These are phyloP conservation scores for Tylopilus rubrobrunneus DNA, from an alignment of 768 basidiomycete genomes.

Conservation along the genomic window DNA sequence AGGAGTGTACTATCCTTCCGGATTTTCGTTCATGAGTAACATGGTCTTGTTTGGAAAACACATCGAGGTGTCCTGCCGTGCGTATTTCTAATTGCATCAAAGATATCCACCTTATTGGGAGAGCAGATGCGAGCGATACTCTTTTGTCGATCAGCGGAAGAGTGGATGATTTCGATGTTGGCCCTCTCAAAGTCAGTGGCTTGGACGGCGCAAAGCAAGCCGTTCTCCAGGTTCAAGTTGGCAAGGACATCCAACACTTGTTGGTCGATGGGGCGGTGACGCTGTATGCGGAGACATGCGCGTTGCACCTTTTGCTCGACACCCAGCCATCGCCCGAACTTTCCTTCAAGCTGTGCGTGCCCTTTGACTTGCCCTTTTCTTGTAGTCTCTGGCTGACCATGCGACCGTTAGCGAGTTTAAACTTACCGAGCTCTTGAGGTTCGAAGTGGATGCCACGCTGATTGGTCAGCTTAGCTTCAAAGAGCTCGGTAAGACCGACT, in stretches of 20 bases:
- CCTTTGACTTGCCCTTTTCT: neutral
- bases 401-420: constrained; percentile 1
- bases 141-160: constrained; percentile 1
- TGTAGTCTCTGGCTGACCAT: neutral
- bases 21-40: constrained; percentile 5
- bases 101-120: neutral
- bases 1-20: constrained; percentile 1
- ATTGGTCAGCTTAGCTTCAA: constrained; percentile 4
- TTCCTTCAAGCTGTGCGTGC: constrained; percentile 6
- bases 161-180: constrained; percentile 2
- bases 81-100: neutral
- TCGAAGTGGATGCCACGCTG: constrained; percentile 5
- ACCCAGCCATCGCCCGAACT: constrained; percentile 2
- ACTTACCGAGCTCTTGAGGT: constrained; percentile 3
- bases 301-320: constrained; percentile 1
- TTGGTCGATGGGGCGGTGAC: constrained; percentile 3
- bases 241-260: constrained; percentile 4
- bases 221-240: neutral
- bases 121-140: neutral
- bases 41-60: constrained; percentile 5
- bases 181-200: constrained; percentile 4
- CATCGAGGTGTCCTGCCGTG: constrained; percentile 2
- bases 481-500: constrained; percentile 4
- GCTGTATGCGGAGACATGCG: neutral
- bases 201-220: neutral